Percentiles rank a stretch among this genome's conserved stretches.
Conservation (phyloP, 345 rosid genomes). For the Isatis tinctoria region DNA sequence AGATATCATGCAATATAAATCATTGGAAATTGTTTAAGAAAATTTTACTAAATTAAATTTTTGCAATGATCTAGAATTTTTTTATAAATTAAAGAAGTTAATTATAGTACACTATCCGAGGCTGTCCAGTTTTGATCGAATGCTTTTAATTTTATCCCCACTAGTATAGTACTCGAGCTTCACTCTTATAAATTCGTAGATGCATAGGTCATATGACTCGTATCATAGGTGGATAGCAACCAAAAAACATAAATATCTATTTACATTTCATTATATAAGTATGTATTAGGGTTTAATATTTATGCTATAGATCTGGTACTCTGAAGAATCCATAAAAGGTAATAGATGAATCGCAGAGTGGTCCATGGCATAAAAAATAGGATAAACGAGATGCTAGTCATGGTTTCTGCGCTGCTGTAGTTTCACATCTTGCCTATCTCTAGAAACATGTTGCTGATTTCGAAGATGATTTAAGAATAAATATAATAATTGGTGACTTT, state of each 20-base stretch:
- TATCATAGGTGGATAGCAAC: neutral
- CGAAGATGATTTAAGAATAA: too few species aligned
- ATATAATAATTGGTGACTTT: too few species aligned
- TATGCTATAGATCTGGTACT: slow-evolving; percentile 56
- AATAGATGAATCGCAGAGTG: slow-evolving; percentile 47
- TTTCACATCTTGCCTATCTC: slow-evolving; percentile 77
- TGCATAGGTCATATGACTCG: slow-evolving; percentile 34
- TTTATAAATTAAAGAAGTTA: too few species aligned
- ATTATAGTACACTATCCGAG: slow-evolving; percentile 46
- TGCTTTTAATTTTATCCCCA: slow-evolving; percentile 44
- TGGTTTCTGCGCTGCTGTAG: slow-evolving; percentile 58
- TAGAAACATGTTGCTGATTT: slow-evolving; percentile 59
- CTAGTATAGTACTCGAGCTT: slow-evolving; percentile 41
- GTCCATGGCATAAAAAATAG: slow-evolving; percentile 50
- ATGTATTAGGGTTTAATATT: neutral
- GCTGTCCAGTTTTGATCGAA: slow-evolving; percentile 31
- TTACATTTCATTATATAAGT: neutral
- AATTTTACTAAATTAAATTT: too few species aligned
- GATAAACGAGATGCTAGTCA: slow-evolving; percentile 42
- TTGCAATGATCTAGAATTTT: too few species aligned
- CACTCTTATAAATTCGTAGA: slow-evolving; percentile 55
- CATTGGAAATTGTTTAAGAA: too few species aligned
- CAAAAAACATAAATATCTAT: neutral
- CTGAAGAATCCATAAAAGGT: slow-evolving; percentile 64
- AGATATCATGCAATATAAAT: neutral